Evolutionary conservation across 495 filamentous ascomycete genomes (phyloP).

Genomic region (Penicillium parvum): DNA sequence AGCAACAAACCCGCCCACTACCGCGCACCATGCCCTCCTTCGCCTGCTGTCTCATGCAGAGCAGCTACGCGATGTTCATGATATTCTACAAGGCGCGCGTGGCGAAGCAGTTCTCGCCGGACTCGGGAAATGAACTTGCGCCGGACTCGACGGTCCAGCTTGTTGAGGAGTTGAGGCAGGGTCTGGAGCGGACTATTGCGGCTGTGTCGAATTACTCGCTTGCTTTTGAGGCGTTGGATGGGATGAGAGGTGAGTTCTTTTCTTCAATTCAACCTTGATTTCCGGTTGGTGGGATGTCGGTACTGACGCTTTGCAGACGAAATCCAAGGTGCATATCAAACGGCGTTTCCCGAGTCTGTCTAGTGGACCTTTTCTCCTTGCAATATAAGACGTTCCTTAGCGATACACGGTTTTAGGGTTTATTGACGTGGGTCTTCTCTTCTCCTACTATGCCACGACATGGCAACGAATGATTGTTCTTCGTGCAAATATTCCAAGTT

Average conservation of each 20-base stretch:
- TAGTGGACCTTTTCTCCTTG: slow-evolving; percentile 10
- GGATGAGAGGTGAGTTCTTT: slow-evolving; percentile 54
- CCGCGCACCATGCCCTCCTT: slow-evolving; percentile 59
- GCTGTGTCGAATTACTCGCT: slow-evolving; percentile 52
- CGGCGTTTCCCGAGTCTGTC: slow-evolving; percentile 36
- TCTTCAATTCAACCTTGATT: background rate
- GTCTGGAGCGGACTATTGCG: slow-evolving; percentile 45
- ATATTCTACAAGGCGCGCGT: slow-evolving; percentile 46
- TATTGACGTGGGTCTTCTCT: no score
- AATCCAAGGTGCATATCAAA: slow-evolving; percentile 45
- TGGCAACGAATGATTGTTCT: no score
- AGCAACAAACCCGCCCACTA: slow-evolving; percentile 26
- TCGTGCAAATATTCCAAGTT: no score
- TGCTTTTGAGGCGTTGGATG: slow-evolving; percentile 57
- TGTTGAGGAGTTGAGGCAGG: slow-evolving; percentile 51
- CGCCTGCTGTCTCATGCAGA: slow-evolving; percentile 60
- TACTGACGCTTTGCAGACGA: slow-evolving; percentile 30
- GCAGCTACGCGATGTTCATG: slow-evolving; percentile 60
- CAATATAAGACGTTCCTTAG: no score
- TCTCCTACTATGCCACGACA: no score
- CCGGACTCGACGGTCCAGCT: slow-evolving; percentile 38
- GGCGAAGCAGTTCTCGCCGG: slow-evolving; percentile 42
- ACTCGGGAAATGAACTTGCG: slow-evolving; percentile 27
- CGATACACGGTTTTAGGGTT: no score
- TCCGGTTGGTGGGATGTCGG: background rate